Evolutionary conservation across 1,139 yeast species (phyloP), one percentile per base, ranked within the genome.

Genomic region (Lodderomyces parapsilosis): DNA sequence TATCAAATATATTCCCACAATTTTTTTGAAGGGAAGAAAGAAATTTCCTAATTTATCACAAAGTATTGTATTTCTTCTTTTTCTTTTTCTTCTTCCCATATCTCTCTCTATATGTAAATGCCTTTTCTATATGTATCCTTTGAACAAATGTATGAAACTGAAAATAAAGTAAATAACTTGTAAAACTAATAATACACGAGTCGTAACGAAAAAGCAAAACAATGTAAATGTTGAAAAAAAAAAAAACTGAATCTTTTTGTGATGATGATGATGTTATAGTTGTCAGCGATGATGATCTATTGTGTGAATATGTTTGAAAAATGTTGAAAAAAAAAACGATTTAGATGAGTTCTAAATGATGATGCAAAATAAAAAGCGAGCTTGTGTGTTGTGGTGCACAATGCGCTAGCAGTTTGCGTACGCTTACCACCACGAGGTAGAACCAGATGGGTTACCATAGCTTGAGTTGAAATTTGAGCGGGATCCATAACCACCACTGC

Each of bases 391-490:
- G 28, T 24, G n/a, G n/a, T n/a, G n/a, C n/a, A n/a, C n/a, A n/a
- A n/a, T n/a, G n/a, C n/a, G n/a, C n/a, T 8, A 31, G n/a, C 19
- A 18, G 22, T 6, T 31, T 6, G 14, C 11, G 9, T 31, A 9
- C 28, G 7, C 27, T 58, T 60, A 71, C 76, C 76, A 71, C 75
- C 75, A 70, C 36, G 74, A 68, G 55, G 59, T 62, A 52, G 59
- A 54, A 43, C 30, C 33, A 23, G 69, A 52, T 48, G 65, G 67
- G 56, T 67, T 67, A 39, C 73, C 74, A 50, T 66, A 66, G 40
- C 54, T 52, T 20, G 52, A 50, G 39, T 57, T 57, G 38, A 57
- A 48, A 44, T 52, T 48, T 27, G 50, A 38, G 50, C 46, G 42
- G 27, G 50, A 47, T 8, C 31, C 31, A 28, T 44, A 41, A 36